Conservation (phyloP, 208 protist species). For the Acanthamoeba lugdunensis region DNA sequence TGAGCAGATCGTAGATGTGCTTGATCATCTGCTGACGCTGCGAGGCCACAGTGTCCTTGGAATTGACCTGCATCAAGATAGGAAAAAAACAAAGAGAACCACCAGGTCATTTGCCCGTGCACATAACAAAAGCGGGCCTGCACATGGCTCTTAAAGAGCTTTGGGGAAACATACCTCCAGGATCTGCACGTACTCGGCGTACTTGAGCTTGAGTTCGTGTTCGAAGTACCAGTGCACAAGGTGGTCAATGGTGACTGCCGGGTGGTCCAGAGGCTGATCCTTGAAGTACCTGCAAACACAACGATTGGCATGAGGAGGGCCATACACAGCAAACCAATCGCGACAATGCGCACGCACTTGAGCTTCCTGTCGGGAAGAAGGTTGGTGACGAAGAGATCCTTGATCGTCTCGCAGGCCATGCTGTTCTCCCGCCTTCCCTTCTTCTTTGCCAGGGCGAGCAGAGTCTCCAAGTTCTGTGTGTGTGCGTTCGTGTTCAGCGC, state of each 20-base stretch:
- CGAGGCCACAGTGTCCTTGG: slow-evolving; percentile 52
- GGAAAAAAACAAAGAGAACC: no score
- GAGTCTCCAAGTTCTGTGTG: slow-evolving; percentile 30
- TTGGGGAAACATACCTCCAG: not conserved
- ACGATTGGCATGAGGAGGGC: not conserved
- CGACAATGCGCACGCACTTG: not conserved
- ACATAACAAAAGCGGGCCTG: no score
- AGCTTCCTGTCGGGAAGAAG: slow-evolving; percentile 68
- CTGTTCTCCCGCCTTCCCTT: slow-evolving; percentile 70
- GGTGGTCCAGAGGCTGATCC: not conserved
- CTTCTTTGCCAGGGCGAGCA: slow-evolving; percentile 71
- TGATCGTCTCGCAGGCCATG: slow-evolving; percentile 64
- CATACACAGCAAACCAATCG: not conserved
- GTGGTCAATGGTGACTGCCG: not conserved
- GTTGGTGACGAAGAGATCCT: slow-evolving; percentile 48
- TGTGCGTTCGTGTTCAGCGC: not conserved
- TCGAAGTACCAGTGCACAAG: slow-evolving; percentile 74
- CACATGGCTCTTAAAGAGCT: no score
- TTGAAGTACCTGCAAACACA: not conserved
- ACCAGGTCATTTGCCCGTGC: no score
- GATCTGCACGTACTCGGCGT: slow-evolving; percentile 56
- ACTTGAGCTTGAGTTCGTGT: slow-evolving; percentile 70
- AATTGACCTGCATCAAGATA: not conserved
- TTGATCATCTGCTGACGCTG: slow-evolving; percentile 38
- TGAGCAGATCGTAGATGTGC: slow-evolving; percentile 72